Evolutionary conservation across 2,329 filamentous ascomycete genomes (phyloP).

Genomic region (Cordyceps tenuipes): DNA sequence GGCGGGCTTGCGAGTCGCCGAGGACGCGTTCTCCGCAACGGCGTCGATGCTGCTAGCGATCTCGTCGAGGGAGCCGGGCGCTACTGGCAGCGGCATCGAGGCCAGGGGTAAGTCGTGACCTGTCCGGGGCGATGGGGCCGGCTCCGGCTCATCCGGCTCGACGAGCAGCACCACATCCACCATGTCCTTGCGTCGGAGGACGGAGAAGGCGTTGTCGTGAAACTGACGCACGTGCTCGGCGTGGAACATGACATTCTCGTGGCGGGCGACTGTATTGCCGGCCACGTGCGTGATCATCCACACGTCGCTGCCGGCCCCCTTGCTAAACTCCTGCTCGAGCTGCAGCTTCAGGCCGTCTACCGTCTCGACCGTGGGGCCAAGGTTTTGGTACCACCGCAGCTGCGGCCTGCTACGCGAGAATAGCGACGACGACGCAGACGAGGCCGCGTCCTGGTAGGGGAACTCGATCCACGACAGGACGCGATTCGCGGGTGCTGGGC

Average conservation of each 20-base stretch:
- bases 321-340: constrained; percentile 55
- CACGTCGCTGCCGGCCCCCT: constrained; percentile 30
- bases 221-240: constrained; percentile 68
- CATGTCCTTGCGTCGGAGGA: constrained; percentile 62
- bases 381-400: constrained; percentile 23
- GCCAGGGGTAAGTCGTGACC: constrained; percentile 6
- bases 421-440: constrained; percentile 22
- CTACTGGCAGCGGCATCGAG: not conserved
- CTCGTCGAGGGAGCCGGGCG: not conserved
- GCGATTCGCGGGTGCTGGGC: constrained; percentile 60
- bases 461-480: constrained; percentile 63
- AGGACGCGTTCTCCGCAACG: constrained; percentile 9
- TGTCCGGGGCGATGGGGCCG: not conserved
- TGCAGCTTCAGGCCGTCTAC: constrained; percentile 54
- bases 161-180: constrained; percentile 63
- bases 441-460: constrained; percentile 35
- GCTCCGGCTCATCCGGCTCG: constrained; percentile 12
- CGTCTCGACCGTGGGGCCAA: constrained; percentile 38
- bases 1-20: not conserved
- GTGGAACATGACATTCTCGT: constrained; percentile 78
- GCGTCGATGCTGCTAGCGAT: constrained; percentile 1
- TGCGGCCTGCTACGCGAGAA: constrained; percentile 8
- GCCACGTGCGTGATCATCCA: constrained; percentile 77
- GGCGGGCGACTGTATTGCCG: constrained; percentile 70
- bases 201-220: constrained; percentile 75